phyloP scores from a whole-genome alignment of 164 flowering plant species.

The Nymphaea thermarum region DNA sequence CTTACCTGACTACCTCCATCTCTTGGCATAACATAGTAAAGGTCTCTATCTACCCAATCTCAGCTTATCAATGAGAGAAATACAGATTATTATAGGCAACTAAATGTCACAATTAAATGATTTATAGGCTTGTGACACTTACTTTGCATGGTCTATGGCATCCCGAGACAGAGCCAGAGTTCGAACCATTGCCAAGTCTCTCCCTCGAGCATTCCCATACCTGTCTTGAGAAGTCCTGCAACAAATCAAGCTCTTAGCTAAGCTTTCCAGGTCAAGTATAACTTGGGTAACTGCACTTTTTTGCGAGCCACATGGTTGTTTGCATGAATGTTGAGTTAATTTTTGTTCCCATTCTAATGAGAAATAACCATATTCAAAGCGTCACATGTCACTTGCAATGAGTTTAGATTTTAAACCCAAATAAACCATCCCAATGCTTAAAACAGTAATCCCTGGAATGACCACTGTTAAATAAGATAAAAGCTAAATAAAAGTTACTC shows the following conservation, averaged over 20 bases:
- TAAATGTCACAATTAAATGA: neutral
- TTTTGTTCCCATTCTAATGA: neutral
- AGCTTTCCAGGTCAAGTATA: neutral
- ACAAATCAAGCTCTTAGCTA: neutral
- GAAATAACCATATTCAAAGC: neutral
- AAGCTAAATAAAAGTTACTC: too few species aligned
- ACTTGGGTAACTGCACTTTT: neutral
- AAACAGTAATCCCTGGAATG: too few species aligned
- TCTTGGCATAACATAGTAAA: too few species aligned
- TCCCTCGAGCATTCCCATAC: conserved; percentile 55
- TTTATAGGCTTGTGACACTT: conserved; percentile 11
- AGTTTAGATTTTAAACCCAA: neutral
- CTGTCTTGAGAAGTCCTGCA: conserved; percentile 56
- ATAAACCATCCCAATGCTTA: too few species aligned
- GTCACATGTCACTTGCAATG: neutral
- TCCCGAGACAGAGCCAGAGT: conserved; percentile 57
- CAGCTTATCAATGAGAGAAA: neutral
- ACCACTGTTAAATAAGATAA: too few species aligned
- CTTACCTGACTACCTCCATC: too few species aligned
- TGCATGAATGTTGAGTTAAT: neutral
- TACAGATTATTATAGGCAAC: neutral
- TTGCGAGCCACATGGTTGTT: neutral
- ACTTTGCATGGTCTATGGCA: conserved; percentile 75
- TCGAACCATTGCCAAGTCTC: conserved; percentile 77
- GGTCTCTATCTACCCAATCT: too few species aligned